phyloP scores from a whole-genome alignment of 805 yeast genomes.

The Yamadazyma olivae region DNA sequence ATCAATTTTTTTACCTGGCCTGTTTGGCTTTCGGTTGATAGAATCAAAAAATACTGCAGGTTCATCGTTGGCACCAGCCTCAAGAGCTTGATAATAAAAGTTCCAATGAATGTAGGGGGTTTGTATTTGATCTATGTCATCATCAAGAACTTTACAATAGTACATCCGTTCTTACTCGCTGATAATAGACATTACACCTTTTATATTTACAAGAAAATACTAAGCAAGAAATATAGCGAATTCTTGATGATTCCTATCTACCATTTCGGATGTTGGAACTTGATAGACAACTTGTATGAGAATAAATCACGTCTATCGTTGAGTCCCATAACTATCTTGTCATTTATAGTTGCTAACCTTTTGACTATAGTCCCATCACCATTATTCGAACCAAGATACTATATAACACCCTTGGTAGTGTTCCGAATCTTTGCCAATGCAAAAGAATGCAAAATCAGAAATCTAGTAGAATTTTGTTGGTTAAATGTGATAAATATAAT shows the following conservation, averaged over 20 bases:
- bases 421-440: conserved; percentile 56
- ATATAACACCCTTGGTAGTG: conserved; percentile 72
- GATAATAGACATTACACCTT: conserved; percentile 94
- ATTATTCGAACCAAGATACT: conserved; percentile 90
- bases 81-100: background rate
- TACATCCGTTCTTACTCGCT: conserved; percentile 88
- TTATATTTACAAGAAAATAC: conserved; percentile 71
- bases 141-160: conserved; percentile 61
- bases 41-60: conserved; percentile 10
- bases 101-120: conserved; percentile 15
- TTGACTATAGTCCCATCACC: conserved; percentile 85
- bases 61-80: conserved; percentile 6
- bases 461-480: conserved; percentile 59
- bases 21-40: conserved; percentile 58
- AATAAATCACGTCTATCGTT: conserved; percentile 12
- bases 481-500: conserved; percentile 50
- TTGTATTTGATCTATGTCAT: conserved; percentile 36
- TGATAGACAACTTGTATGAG: conserved; percentile 15
- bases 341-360: conserved; percentile 49
- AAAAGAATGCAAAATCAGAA: conserved; percentile 23
- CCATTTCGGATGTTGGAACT: conserved; percentile 52
- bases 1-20: conserved; percentile 68
- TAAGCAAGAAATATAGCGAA: conserved; percentile 47
- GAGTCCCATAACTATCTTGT: conserved; percentile 40
- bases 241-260: conserved; percentile 61